These are phyloP conservation scores for Globisporangium cederbergense DNA, from an alignment of 352 stramenopile species.

Conservation along the genomic window DNA sequence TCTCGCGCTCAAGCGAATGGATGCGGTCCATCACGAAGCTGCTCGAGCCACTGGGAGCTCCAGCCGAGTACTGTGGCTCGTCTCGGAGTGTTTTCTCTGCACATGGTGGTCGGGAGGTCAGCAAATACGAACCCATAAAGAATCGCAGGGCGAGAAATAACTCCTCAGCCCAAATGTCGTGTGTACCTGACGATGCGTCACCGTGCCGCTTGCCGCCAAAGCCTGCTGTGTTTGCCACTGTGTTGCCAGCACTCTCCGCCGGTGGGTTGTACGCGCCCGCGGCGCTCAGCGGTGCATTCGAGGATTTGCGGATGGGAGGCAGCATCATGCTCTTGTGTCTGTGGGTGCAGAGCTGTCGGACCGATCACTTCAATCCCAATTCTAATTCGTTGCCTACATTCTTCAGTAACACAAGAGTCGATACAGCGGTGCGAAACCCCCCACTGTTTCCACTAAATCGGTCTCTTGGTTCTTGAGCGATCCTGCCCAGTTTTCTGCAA, in stretches of 20 bases:
- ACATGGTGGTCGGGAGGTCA: not conserved
- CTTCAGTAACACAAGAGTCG: too few relatives aligned
- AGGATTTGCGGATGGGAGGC: constrained; percentile 44
- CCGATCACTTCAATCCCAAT: too few relatives aligned
- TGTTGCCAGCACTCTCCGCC: not conserved
- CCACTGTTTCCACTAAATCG: not conserved
- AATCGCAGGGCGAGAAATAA: too few relatives aligned
- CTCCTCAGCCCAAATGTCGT: too few relatives aligned
- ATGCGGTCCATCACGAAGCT: constrained; percentile 34
- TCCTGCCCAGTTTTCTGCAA: not conserved
- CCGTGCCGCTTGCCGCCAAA: not conserved
- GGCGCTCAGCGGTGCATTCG: constrained; percentile 12
- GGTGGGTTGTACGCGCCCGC: not conserved
- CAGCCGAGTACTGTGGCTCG: constrained; percentile 6
- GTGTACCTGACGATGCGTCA: not conserved
- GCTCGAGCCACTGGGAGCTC: constrained; percentile 2
- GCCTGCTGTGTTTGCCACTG: not conserved
- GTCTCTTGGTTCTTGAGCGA: not conserved
- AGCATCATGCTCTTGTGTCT: constrained; percentile 29
- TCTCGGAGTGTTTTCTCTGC: constrained; percentile 11
- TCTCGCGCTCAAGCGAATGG: constrained; percentile 51
- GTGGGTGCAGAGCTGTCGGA: too few relatives aligned
- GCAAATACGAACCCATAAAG: too few relatives aligned
- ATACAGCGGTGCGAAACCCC: not conserved
- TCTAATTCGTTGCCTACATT: too few relatives aligned